Evolutionary conservation across 1,139 yeast genomes (phyloP).

Genomic region (Pichia sp.): DNA sequence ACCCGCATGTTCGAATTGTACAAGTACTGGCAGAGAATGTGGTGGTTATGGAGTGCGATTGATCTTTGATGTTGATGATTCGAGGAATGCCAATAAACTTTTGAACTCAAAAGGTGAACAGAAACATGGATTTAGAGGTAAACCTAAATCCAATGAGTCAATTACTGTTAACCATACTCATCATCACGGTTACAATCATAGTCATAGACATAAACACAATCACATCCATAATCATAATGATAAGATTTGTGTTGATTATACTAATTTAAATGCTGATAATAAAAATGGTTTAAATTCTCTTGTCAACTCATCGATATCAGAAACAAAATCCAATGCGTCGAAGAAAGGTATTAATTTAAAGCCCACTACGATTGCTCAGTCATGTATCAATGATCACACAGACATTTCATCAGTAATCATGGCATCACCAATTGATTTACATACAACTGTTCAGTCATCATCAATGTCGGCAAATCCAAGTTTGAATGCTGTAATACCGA

Average conservation of each 20-base stretch:
- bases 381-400: background rate
- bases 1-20: conserved; percentile 49
- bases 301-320: background rate
- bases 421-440: background rate
- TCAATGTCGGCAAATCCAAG: background rate
- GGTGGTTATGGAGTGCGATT: conserved; percentile 44
- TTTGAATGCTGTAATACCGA: no score
- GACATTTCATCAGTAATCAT: background rate
- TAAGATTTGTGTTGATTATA: background rate
- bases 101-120: conserved; percentile 28
- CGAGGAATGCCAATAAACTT: conserved; percentile 20
- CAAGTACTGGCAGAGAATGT: conserved; percentile 38
- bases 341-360: background rate
- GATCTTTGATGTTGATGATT: conserved; percentile 43
- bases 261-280: background rate
- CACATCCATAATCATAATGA: background rate
- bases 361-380: background rate
- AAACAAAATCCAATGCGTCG: background rate
- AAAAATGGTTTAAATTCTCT: background rate
- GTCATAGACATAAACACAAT: background rate
- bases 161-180: background rate
- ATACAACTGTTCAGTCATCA: background rate
- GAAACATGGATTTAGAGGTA: conserved; percentile 33
- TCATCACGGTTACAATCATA: background rate
- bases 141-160: conserved; percentile 25